A percentile compares a stretch with the other conserved stretches of the same genome.
Conservation (phyloP, 2,329 filamentous ascomycete genomes). For the Lachnellula subtilissima region DNA sequence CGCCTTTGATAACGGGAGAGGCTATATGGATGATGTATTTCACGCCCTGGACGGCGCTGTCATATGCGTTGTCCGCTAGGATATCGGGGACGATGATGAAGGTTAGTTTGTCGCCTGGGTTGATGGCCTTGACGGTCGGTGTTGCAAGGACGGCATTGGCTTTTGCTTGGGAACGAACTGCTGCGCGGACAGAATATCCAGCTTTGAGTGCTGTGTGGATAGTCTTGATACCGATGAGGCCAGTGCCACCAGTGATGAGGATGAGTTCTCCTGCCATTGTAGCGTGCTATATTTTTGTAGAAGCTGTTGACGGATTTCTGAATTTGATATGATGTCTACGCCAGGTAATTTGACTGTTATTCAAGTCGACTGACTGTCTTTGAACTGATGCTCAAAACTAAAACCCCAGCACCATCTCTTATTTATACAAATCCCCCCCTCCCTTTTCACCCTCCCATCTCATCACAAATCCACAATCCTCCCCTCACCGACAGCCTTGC, state of each 20-base stretch:
- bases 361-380: neutral
- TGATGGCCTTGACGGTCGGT: slow-evolving; percentile 31
- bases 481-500: no score
- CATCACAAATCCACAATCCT: neutral
- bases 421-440: neutral
- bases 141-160: slow-evolving; percentile 35
- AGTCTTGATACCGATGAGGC: slow-evolving; percentile 48
- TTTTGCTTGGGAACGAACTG: slow-evolving; percentile 41
- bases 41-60: slow-evolving; percentile 37
- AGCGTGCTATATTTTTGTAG: neutral
- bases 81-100: slow-evolving; percentile 38
- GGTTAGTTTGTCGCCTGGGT: slow-evolving; percentile 25
- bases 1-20: slow-evolving; percentile 21
- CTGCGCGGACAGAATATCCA: slow-evolving; percentile 39
- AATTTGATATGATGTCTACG: neutral
- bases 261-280: slow-evolving; percentile 18
- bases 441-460: neutral
- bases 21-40: slow-evolving; percentile 33
- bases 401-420: neutral
- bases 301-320: neutral
- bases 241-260: slow-evolving; percentile 36
- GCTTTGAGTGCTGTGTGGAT: slow-evolving; percentile 36
- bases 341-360: no score
- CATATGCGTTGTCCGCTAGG: slow-evolving; percentile 34
- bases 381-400: neutral